Evolutionary conservation across 2,329 filamentous ascomycete species (phyloP).

Genomic region (Cercospora zeae-maydis): DNA sequence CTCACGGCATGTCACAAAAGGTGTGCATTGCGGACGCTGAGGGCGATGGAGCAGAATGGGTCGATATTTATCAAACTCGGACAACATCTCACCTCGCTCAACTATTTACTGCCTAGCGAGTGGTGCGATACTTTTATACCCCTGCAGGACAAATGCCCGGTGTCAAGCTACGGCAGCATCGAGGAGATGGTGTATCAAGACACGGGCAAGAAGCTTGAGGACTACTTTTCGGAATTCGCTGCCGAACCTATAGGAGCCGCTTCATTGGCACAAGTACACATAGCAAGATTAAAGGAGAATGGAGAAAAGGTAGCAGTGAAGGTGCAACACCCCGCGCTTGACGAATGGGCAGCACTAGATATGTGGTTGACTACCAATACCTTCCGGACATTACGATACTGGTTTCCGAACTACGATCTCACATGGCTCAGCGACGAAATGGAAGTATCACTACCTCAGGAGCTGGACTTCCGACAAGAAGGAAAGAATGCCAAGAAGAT

Average conservation of each 20-base stretch:
- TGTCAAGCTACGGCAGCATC: constrained; percentile 84
- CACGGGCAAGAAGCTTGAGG: constrained; percentile 71
- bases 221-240: constrained; percentile 84
- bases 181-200: constrained; percentile 81
- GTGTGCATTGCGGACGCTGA: constrained; percentile 82
- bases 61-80: constrained; percentile 98
- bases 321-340: constrained; percentile 85
- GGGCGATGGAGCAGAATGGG: constrained; percentile 88
- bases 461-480: constrained; percentile 85
- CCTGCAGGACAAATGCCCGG: constrained; percentile 89
- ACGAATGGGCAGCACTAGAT: constrained; percentile 87
- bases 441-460: constrained; percentile 83
- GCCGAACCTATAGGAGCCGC: constrained; percentile 81
- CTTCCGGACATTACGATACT: constrained; percentile 82
- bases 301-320: constrained; percentile 92
- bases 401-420: constrained; percentile 96
- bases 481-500: constrained; percentile 78
- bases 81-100: constrained; percentile 93
- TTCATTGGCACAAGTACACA: constrained; percentile 89
- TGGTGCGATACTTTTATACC: constrained; percentile 97
- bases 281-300: constrained; percentile 75
- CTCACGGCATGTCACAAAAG: constrained; percentile 84
- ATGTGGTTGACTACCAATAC: constrained; percentile 82
- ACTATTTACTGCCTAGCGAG: constrained; percentile 83
- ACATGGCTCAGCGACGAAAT: constrained; percentile 95